Evolutionary conservation across 306 rosid species (phyloP).

Genomic region (Bauhinia variegata): DNA sequence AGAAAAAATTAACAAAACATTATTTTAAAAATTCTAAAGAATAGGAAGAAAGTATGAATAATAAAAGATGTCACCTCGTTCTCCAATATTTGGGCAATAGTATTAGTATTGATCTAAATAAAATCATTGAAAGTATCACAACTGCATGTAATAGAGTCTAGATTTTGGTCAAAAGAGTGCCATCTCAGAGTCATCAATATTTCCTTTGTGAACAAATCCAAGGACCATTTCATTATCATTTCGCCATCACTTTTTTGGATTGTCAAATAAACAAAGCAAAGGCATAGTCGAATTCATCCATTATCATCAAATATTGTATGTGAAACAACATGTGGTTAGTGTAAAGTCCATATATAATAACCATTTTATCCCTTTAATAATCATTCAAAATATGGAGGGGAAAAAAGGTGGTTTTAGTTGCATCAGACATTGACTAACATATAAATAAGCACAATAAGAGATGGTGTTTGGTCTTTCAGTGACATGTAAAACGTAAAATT

Average conservation of each 20-base stretch:
- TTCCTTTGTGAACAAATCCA: background rate
- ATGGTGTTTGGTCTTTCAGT: background rate
- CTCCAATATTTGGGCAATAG: background rate
- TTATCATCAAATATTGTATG: background rate
- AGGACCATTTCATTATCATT: background rate
- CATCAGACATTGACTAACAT: background rate
- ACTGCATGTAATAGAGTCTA: background rate
- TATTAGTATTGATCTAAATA: background rate
- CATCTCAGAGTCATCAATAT: background rate
- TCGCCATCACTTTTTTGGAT: background rate
- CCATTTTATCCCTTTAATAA: background rate
- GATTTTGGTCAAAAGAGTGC: background rate
- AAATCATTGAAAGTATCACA: too few species aligned
- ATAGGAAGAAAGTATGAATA: background rate
- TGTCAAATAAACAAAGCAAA: background rate
- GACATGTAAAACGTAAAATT: constrained; percentile 7
- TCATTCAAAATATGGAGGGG: background rate
- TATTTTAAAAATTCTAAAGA: background rate
- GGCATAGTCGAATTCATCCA: background rate
- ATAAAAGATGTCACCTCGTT: background rate
- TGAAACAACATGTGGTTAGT: background rate
- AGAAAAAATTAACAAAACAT: background rate
- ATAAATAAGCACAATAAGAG: background rate
- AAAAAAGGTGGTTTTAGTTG: background rate
- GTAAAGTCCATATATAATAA: background rate